phyloP scores from a whole-genome alignment of 768 basidiomycete species.

The Kwoniella newhampshirensis region DNA sequence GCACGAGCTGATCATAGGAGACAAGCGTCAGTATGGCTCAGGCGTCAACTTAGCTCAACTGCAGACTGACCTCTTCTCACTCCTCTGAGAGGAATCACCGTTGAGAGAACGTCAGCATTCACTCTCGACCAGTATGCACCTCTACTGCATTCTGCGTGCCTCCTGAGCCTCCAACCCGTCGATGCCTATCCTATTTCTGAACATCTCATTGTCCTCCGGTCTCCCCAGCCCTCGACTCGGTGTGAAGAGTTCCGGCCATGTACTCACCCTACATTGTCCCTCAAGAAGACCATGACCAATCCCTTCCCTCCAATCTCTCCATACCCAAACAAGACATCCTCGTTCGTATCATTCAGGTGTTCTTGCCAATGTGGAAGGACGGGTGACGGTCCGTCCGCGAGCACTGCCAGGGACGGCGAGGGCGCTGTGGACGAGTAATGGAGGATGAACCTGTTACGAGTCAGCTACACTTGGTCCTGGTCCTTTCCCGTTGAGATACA shows the following conservation, averaged over 20 bases:
- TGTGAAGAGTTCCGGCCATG: background rate
- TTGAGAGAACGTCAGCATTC: too few relatives aligned
- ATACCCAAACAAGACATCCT: conserved; percentile 42
- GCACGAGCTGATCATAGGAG: conserved; percentile 34
- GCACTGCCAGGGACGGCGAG: conserved; percentile 5
- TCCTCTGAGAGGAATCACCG: too few relatives aligned
- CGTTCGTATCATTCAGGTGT: conserved; percentile 8
- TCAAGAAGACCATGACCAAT: conserved; percentile 32
- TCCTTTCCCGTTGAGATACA: background rate
- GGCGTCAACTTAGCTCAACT: too few relatives aligned
- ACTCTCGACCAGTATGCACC: too few relatives aligned
- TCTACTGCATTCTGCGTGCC: too few relatives aligned
- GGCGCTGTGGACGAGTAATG: conserved; percentile 23
- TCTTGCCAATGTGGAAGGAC: conserved; percentile 26
- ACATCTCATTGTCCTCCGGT: background rate
- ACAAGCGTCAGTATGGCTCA: background rate
- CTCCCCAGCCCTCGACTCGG: background rate
- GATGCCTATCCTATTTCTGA: too few relatives aligned
- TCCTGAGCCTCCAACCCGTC: background rate
- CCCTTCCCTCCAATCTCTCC: conserved; percentile 37
- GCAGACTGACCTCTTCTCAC: too few relatives aligned
- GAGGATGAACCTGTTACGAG: conserved; percentile 32
- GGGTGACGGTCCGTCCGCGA: conserved; percentile 25
- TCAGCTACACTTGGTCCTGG: too few relatives aligned
- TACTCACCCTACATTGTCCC: conserved; percentile 43